phyloP scores from a whole-genome alignment of 441 rosid species.

The Brassica balearica region DNA sequence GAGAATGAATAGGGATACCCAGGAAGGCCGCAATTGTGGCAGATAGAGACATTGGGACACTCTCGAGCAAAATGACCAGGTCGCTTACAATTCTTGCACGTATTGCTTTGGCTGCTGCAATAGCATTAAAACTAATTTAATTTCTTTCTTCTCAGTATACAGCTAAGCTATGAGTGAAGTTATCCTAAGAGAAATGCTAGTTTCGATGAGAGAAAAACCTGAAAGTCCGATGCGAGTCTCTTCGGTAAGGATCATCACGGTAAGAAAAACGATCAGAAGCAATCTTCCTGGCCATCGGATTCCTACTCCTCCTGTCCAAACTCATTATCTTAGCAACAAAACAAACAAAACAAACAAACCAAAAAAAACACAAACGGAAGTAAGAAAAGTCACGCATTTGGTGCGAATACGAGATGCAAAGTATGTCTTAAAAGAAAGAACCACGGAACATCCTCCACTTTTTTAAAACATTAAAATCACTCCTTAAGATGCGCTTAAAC shows the following conservation, averaged over 20 bases:
- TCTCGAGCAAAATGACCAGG: conserved; percentile 91
- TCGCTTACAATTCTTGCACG: conserved; percentile 84
- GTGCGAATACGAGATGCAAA: neutral
- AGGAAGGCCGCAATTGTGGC: conserved; percentile 78
- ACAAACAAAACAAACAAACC: neutral
- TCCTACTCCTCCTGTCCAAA: conserved; percentile 1
- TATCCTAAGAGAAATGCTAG: neutral
- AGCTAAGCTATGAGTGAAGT: neutral
- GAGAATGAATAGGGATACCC: neutral
- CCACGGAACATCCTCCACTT: neutral
- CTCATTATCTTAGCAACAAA: conserved; percentile 6
- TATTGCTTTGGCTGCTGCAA: conserved; percentile 70
- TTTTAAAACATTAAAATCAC: neutral
- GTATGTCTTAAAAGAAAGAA: neutral
- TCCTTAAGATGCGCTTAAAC: conserved; percentile 12
- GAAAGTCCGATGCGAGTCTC: neutral
- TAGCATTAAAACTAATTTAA: neutral
- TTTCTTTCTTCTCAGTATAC: neutral
- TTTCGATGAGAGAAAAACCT: neutral
- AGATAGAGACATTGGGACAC: conserved; percentile 85
- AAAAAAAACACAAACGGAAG: neutral
- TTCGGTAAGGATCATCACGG: conserved; percentile 9
- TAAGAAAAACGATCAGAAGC: conserved; percentile 7
- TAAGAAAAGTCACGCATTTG: neutral
- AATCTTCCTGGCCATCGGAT: neutral